Conservation (phyloP, 208 protist species). For the Trichomonas tenax region DNA sequence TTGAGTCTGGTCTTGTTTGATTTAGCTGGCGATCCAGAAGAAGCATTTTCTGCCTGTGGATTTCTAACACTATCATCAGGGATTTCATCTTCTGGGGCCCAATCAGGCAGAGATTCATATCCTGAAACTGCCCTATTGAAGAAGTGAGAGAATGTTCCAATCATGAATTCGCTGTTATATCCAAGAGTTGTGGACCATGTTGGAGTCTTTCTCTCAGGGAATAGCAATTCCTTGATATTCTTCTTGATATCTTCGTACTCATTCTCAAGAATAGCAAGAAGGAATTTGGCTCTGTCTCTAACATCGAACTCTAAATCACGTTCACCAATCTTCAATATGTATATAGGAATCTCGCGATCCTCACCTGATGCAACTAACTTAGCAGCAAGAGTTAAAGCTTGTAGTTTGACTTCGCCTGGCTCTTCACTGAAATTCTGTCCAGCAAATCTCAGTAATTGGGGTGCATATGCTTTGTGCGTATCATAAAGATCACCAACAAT, state of each 20-base stretch:
- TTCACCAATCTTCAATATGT: slow-evolving; percentile 6
- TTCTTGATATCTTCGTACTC: not conserved
- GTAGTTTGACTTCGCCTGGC: not conserved
- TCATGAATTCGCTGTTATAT: not conserved
- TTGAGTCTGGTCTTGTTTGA: not conserved
- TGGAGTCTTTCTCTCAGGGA: not conserved
- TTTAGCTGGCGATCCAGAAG: not conserved
- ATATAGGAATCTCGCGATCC: not conserved
- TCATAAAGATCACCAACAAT: slow-evolving; percentile 1
- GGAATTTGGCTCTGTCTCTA: not conserved
- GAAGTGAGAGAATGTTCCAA: not conserved
- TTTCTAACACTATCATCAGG: not conserved
- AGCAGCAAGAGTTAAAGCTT: not conserved
- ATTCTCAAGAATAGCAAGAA: not conserved
- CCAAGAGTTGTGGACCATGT: not conserved
- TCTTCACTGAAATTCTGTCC: not conserved
- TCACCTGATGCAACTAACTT: not conserved
- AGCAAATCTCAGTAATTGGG: not conserved
- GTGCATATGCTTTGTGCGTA: not conserved
- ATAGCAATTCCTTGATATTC: not conserved
- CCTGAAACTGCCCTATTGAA: not conserved
- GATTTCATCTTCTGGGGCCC: not conserved
- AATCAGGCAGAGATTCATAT: not conserved
- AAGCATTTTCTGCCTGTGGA: not conserved
- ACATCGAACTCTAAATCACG: not conserved